A percentile compares a stretch with the other conserved stretches of the same genome.
Evolutionary conservation across 2,329 filamentous ascomycete genomes (phyloP).

Genomic region (Thielaviopsis ethacetica): DNA sequence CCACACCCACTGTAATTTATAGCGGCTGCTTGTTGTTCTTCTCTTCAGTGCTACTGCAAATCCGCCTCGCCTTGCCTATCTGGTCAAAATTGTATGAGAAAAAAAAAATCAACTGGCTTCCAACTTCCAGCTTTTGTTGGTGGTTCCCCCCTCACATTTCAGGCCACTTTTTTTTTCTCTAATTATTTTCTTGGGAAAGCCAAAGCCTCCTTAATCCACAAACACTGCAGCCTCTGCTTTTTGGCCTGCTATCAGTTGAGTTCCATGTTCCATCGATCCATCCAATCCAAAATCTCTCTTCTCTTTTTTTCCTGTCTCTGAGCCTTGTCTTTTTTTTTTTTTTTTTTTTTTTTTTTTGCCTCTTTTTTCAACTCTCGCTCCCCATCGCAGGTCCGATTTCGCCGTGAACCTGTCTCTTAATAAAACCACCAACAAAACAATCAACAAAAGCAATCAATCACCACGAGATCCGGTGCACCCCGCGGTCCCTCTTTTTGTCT

Average conservation of each 20-base stretch:
- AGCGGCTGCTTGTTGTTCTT: too few species aligned
- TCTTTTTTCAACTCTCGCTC: background rate
- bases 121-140: background rate
- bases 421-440: background rate
- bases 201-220: background rate
- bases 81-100: constrained; percentile 4
- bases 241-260: constrained; percentile 4
- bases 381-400: constrained; percentile 10
- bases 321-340: constrained; percentile 1
- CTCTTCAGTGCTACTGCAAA: background rate
- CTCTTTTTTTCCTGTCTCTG: background rate
- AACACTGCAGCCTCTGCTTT: background rate
- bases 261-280: too few species aligned
- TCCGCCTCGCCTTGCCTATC: constrained; percentile 11
- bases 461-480: background rate
- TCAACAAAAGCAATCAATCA: background rate
- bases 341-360: background rate
- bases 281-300: background rate
- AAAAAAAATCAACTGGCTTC: background rate
- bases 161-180: background rate
- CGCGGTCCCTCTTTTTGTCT: background rate
- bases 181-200: background rate
- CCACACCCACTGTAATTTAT: too few species aligned
- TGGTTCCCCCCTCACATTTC: constrained; percentile 6
- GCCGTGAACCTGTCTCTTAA: constrained; percentile 4